Conservation (phyloP, 1,139 yeast genomes). For the Yamadazyma atmosphaerica region DNA sequence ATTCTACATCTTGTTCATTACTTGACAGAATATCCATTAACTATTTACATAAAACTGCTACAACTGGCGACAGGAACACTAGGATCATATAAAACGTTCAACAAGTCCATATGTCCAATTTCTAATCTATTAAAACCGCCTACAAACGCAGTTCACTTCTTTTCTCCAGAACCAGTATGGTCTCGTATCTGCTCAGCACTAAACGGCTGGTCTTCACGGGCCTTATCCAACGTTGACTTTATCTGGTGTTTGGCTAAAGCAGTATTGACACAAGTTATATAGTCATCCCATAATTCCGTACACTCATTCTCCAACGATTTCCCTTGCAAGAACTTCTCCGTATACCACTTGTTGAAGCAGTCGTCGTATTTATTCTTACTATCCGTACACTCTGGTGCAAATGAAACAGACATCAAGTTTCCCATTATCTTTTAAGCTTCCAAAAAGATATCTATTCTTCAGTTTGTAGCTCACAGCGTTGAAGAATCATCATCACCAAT, state of each 20-base stretch:
- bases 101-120: too few relatives aligned
- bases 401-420: constrained; percentile 83
- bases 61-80: too few relatives aligned
- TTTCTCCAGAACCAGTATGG: not conserved
- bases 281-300: constrained; percentile 83
- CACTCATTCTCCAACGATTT: constrained; percentile 81
- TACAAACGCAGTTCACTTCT: too few relatives aligned
- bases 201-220: constrained; percentile 89
- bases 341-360: constrained; percentile 93
- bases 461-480: too few relatives aligned
- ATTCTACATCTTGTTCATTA: too few relatives aligned
- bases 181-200: constrained; percentile 26
- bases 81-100: not conserved
- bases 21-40: too few relatives aligned
- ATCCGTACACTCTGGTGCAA: constrained; percentile 95
- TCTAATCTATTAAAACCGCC: too few relatives aligned
- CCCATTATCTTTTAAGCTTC: constrained; percentile 50
- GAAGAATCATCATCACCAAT: too few relatives aligned
- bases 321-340: constrained; percentile 81
- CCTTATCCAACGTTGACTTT: constrained; percentile 85
- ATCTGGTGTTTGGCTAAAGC: constrained; percentile 73
- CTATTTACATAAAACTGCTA: too few relatives aligned
- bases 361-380: constrained; percentile 83
- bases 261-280: constrained; percentile 79
- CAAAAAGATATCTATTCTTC: not conserved